Evolutionary conservation across 1,284 basidiomycete genomes (phyloP).

Genomic region (Ceratobasidium sp.): DNA sequence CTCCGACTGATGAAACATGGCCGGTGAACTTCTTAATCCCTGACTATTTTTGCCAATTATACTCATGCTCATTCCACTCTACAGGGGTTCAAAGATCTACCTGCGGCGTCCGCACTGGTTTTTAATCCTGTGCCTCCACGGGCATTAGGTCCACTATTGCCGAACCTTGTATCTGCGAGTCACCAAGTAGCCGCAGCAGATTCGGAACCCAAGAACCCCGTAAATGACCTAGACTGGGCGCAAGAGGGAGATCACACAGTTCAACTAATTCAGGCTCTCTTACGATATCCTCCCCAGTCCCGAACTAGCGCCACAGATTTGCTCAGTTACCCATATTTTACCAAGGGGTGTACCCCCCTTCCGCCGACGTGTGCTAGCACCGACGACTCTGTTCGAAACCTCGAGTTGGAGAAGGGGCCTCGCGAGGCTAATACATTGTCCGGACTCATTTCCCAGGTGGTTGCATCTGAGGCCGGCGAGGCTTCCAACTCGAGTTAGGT

Average conservation of each 20-base stretch:
- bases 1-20: slow-evolving; percentile 71
- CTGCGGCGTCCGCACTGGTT: slow-evolving; percentile 27
- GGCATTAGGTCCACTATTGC: slow-evolving; percentile 21
- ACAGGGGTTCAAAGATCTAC: slow-evolving; percentile 28
- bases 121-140: slow-evolving; percentile 29
- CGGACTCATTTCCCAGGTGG: not conserved
- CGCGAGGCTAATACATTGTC: not conserved
- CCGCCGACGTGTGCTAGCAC: not conserved
- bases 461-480: not conserved
- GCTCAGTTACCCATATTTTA: slow-evolving; percentile 13
- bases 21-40: slow-evolving; percentile 59
- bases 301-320: slow-evolving; percentile 18
- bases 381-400: not conserved
- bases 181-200: not conserved
- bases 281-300: slow-evolving; percentile 30
- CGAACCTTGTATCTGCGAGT: slow-evolving; percentile 15
- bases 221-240: not conserved
- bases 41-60: not conserved
- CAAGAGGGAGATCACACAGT: slow-evolving; percentile 17
- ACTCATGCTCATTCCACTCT: not conserved
- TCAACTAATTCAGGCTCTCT: slow-evolving; percentile 13
- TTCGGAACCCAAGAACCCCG: not conserved
- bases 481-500: too few relatives aligned
- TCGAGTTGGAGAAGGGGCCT: too few relatives aligned
- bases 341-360: not conserved